A percentile compares a stretch with the other conserved stretches of the same genome.
Conservation (phyloP, 176 grass and related monocot species). For the Typha latifolia region DNA sequence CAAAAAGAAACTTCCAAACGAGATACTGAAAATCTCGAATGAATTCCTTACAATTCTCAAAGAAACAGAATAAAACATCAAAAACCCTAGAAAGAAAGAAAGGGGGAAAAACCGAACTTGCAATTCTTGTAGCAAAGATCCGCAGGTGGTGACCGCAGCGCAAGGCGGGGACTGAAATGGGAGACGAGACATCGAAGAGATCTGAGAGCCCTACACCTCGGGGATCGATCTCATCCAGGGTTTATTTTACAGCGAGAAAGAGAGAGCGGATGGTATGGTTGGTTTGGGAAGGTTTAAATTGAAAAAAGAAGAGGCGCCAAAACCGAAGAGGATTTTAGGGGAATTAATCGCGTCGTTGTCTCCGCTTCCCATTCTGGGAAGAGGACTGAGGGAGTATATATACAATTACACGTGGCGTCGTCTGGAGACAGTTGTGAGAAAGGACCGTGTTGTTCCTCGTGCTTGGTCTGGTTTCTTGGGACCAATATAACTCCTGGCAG, state of each 20-base stretch:
- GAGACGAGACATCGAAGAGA: constrained; percentile 23
- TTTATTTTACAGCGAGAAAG: not conserved
- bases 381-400: too few relatives aligned
- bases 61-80: not conserved
- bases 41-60: not conserved
- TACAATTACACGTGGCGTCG: too few relatives aligned
- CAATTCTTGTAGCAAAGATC: constrained; percentile 69
- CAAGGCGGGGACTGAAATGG: constrained; percentile 17
- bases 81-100: not conserved
- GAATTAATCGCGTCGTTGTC: constrained; percentile 10
- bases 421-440: too few relatives aligned
- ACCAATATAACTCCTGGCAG: too few relatives aligned
- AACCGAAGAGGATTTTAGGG: constrained; percentile 15
- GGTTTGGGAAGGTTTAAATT: not conserved
- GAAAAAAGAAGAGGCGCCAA: constrained; percentile 24
- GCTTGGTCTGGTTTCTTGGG: too few relatives aligned
- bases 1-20: too few relatives aligned
- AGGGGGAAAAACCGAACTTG: constrained; percentile 30
- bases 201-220: constrained; percentile 6
- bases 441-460: too few relatives aligned
- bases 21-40: not conserved
- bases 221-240: not conserved
- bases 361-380: not conserved
- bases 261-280: not conserved
- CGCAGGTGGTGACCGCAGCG: constrained; percentile 41